Base-by-base conservation (phyloP, 176 grass and related monocot genomes). In the Themeda triandra region DNA sequence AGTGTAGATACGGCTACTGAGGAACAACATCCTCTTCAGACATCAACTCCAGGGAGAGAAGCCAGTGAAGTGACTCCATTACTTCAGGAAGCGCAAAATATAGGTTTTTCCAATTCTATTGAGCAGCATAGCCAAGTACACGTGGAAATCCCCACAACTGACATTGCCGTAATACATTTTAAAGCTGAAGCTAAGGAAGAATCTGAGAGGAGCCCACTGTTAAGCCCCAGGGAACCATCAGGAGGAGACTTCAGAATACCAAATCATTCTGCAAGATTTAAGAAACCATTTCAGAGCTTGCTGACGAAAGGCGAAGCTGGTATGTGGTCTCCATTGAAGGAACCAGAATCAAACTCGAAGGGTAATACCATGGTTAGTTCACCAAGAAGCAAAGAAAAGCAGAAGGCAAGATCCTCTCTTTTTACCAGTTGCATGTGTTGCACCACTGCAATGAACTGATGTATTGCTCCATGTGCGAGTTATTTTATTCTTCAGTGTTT, bases 381-480 rank as follows among this genome's bases (percentile, higher is more conserved):
- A 72, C 79, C 84, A 19, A 78, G 73, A 82, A 86, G 58, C 84
- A 90, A 82, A 83, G 73, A 76, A 24, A 90, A 82, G 17, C 66
- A 73, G 79, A 86, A 83, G 45, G 23, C 73, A 73, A 73, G 59
- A 78, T 36, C 84, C 65, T 90, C 79, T 6, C 3, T 90, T 78
- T 79, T 90, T 80, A 40, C 73, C 58, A 83, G 75, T 28, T 90
- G 84, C 72, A 66, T 90, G 83, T 86, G 88, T 60, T 86, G 88
- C 76, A 42, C 59, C 42, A 78, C 88, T 67, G 10, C 44, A 72
- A 73, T 44, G 14, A 73, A 90, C 58, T 90, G 66, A 90, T 79
- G 41, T 65, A 54, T 77, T 31, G 13, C 13, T 77, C 32, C 30
- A 56, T 71, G 25, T 86, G 72, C 14, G 77, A 33, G 3, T 69